phyloP scores from a whole-genome alignment of 345 rosid genomes.

The Sisymbrium irio region DNA sequence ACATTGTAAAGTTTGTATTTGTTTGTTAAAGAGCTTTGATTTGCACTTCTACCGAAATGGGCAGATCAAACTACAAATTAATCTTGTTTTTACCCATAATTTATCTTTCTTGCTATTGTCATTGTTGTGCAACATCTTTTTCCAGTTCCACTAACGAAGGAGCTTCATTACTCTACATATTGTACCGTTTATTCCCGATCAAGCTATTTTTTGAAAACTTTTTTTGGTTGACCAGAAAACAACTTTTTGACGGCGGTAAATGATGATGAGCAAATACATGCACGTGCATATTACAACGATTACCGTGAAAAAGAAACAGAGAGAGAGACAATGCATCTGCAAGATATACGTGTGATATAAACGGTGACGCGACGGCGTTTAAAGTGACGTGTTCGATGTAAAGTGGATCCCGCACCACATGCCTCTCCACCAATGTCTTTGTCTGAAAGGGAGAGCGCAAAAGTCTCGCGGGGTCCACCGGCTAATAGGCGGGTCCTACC shows the following conservation, averaged over 20 bases:
- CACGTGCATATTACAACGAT: conserved; percentile 17
- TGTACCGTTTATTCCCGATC: background rate
- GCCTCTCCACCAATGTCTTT: conserved; percentile 36
- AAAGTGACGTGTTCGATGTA: conserved; percentile 35
- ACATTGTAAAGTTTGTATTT: background rate
- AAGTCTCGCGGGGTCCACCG: conserved; percentile 16
- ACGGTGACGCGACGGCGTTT: conserved; percentile 39
- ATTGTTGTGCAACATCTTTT: background rate
- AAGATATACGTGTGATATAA: conserved; percentile 3
- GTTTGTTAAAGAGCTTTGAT: background rate
- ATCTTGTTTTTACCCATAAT: background rate
- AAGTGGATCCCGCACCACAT: conserved; percentile 32
- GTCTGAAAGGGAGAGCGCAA: conserved; percentile 31
- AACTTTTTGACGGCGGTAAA: conserved; percentile 30
- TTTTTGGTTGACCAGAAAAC: conserved; percentile 10
- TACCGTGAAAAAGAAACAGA: background rate
- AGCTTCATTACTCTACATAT: background rate
- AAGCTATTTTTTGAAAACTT: conserved; percentile 6
- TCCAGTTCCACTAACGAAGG: background rate
- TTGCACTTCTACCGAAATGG: background rate
- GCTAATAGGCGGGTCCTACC: background rate
- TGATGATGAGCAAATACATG: background rate
- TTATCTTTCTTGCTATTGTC: background rate
- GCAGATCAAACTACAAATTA: background rate
- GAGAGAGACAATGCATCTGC: background rate